These are phyloP conservation scores for Cladophialophora chaetospira DNA, from an alignment of 2,329 filamentous ascomycete species.

Conservation along the genomic window DNA sequence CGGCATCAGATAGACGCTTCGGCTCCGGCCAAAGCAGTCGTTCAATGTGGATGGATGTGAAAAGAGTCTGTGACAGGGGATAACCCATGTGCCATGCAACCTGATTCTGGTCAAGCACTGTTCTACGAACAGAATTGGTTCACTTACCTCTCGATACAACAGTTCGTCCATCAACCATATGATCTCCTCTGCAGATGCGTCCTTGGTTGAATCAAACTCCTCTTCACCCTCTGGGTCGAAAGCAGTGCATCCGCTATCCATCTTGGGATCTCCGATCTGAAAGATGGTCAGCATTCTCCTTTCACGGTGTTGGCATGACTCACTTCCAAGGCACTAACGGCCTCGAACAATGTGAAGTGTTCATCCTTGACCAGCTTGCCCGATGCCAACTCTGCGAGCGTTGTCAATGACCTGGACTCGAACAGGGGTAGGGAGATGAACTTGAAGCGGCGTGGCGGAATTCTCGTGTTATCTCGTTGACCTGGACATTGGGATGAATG, in stretches of 20 bases:
- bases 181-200: slow-evolving; percentile 74
- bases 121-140: neutral
- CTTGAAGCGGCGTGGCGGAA: slow-evolving; percentile 56
- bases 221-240: slow-evolving; percentile 81
- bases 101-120: slow-evolving; percentile 46
- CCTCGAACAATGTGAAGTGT: slow-evolving; percentile 89
- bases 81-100: slow-evolving; percentile 98
- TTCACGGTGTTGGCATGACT: neutral
- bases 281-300: slow-evolving; percentile 1
- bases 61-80: slow-evolving; percentile 88
- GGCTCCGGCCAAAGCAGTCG: slow-evolving; percentile 73
- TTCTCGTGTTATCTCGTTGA: slow-evolving; percentile 57
- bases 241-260: slow-evolving; percentile 88
- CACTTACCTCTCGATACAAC: slow-evolving; percentile 76
- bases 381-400: slow-evolving; percentile 38
- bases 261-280: slow-evolving; percentile 98
- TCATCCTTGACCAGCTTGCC: slow-evolving; percentile 93
- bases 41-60: slow-evolving; percentile 90
- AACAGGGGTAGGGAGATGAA: slow-evolving; percentile 36
- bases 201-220: slow-evolving; percentile 71
- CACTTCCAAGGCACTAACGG: slow-evolving; percentile 73
- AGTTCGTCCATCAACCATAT: slow-evolving; percentile 94
- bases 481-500: slow-evolving; percentile 26
- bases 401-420: slow-evolving; percentile 8
- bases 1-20: slow-evolving; percentile 63